Conservation (phyloP, 23 red algal species). For the Gracilaria gracilis region DNA sequence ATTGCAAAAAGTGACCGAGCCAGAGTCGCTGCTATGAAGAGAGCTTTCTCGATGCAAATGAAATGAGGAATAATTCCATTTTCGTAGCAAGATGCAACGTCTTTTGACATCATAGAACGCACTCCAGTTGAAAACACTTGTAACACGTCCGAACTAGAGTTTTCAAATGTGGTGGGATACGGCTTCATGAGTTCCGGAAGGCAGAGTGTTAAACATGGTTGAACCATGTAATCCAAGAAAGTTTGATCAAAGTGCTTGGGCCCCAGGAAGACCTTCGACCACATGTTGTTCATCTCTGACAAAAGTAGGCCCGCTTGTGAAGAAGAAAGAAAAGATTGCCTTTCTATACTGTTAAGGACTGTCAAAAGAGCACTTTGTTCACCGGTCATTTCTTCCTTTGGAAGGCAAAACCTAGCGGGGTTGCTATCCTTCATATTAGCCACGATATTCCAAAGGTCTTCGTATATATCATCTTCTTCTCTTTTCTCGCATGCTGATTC, state of each 20-base stretch:
- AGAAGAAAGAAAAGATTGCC: constrained; percentile 20
- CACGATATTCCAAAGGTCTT: background rate
- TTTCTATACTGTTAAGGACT: constrained; percentile 26
- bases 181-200: constrained; percentile 24
- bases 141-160: background rate
- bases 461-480: constrained; percentile 40
- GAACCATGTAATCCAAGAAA: constrained; percentile 44
- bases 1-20: constrained; percentile 25
- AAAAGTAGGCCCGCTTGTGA: constrained; percentile 22
- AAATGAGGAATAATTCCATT: constrained; percentile 30
- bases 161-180: background rate
- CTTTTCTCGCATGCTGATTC: constrained; percentile 17
- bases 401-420: too few species aligned
- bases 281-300: constrained; percentile 50
- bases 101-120: background rate
- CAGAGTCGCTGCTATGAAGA: constrained; percentile 29
- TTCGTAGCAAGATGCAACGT: background rate
- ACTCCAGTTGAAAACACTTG: background rate
- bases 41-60: constrained; percentile 31
- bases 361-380: constrained; percentile 55
- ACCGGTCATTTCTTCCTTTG: background rate
- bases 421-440: background rate
- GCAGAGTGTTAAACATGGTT: constrained; percentile 36
- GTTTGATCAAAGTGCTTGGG: constrained; percentile 10
- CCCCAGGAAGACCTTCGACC: constrained; percentile 23